Base-by-base conservation (phyloP, 208 protist species). In the Leishmania gerbilli region DNA sequence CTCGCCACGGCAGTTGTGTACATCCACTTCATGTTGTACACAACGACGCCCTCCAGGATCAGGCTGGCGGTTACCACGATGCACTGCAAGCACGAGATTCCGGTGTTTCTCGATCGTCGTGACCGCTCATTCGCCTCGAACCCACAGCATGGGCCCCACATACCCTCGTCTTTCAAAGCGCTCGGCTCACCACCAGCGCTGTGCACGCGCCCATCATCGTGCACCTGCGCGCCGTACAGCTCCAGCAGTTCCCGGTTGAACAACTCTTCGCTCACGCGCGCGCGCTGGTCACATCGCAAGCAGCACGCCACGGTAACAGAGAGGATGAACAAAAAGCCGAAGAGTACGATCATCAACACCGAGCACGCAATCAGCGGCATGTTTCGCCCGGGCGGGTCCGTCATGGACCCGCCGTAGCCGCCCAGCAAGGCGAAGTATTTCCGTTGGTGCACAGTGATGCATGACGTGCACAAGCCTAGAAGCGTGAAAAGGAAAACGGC, bases 111-210 rank as follows among this genome's bases (percentile, higher is more conserved):
- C 2, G n/a, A 49, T 8, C 51, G 74, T 2, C 74, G 49, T 1
- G 74, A 77, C 8, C 21, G 34, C 37, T 77, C 74, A 40, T 77
- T 77, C 24, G 56, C 74, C 37, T 77, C 74, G 56, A 77, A 77
- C 9, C 74, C 74, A 8, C 74, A 77, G 74, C 74, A 77, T 24
- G 74, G 74, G 2, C 56, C 74, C 51, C 21, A 64, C 74, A 67
- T 40, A 2, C 74, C 24, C 51, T 77, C 74, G 19, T 77, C 37
- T 17, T 77, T 77, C 40, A 45, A 11, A 37, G 34, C 34, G 55
- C 74, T 77, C 74, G 74, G 55, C 37, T 67, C 74, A 40, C 74
- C 74, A 64, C 21, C 19, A 8, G 74, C 19, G 53, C 53, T 31
- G 56, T 37, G 49, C 56, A 65, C 74, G 37, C 56, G 74, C 2